Conservation (phyloP, 768 basidiomycete genomes). For the Terana coerulea region DNA sequence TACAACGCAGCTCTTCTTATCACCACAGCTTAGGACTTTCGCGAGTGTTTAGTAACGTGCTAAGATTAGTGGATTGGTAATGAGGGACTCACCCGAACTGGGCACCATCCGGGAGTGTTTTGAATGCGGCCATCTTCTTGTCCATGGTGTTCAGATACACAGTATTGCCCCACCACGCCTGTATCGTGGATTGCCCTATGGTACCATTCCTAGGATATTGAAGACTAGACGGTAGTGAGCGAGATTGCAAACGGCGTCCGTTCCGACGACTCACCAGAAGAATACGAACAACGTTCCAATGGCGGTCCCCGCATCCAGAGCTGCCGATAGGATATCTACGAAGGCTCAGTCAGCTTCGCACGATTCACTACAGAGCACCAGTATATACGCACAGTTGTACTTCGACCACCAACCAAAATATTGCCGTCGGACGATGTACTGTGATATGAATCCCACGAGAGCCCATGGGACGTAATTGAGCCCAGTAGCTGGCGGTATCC, state of each 20-base stretch:
- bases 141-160: constrained; percentile 29
- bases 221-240: constrained; percentile 25
- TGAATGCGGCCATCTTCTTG: constrained; percentile 13
- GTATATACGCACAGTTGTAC: constrained; percentile 31
- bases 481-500: constrained; percentile 40
- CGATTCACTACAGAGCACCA: background rate
- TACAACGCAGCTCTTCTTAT: background rate
- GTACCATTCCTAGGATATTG: constrained; percentile 61
- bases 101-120: too few species aligned
- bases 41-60: too few species aligned
- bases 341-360: background rate
- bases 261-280: constrained; percentile 30
- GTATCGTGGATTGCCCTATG: constrained; percentile 50
- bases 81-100: constrained; percentile 5
- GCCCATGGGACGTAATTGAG: constrained; percentile 38
- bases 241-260: background rate
- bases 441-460: constrained; percentile 33
- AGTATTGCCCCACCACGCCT: constrained; percentile 71
- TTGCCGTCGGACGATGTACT: constrained; percentile 33
- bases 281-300: constrained; percentile 53
- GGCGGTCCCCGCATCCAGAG: constrained; percentile 65
- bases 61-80: too few species aligned
- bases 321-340: constrained; percentile 61
- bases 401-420: constrained; percentile 38
- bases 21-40: too few species aligned